Base-by-base conservation (phyloP, 1,284 basidiomycete genomes). In the Cryptococcus amylolentus region DNA sequence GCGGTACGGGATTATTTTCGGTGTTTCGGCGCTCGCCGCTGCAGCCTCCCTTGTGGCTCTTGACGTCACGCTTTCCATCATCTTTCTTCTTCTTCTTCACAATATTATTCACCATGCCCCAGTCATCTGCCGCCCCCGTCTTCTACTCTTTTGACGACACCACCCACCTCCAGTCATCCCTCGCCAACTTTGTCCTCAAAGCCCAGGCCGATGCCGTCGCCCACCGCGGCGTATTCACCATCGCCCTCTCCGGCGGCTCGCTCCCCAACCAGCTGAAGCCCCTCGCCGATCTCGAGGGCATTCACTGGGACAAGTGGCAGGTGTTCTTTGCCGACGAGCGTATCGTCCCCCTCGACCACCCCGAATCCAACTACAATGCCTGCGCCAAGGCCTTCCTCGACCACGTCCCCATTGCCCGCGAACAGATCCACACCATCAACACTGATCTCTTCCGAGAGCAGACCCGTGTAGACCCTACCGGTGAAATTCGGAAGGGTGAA, bases 161-260 rank as follows among this genome's bases (percentile, higher is more conserved):
- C n/a, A 47, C 61, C 7, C 31, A 62, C 16, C 82, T 94, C 63
- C 77, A 82, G 45, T 68, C 79, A 18, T 54, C n/a, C 38, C 45
- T 27, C 58, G 89, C 92, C 9, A 78, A 83, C 51, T 98, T 95
- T 73, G 84, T 98, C 55, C 69, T 91, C 69, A 89, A 88, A 64
- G 88, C 89, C 0, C 95, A 98, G 81, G 88, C 86, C 64, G 91
- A 96, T 48, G 86, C 95, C 28, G 82, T 98, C 70, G 84, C 86
- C 70, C 89, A 89, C 78, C 88, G 91, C 76, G 88, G 87, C 71
- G 85, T 84, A 65, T 98, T 98, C 81, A 89, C 91, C 54, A 75
- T 98, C 68, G 95, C 96, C 57, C 80, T 97, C 66, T 96, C 92
- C 1, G 95, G 95, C 23, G 95, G 95, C 2, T 92, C 89, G 0